These are phyloP conservation scores for Zizania latifolia DNA, from an alignment of 176 grass and related monocot species.

Conservation along the genomic window DNA sequence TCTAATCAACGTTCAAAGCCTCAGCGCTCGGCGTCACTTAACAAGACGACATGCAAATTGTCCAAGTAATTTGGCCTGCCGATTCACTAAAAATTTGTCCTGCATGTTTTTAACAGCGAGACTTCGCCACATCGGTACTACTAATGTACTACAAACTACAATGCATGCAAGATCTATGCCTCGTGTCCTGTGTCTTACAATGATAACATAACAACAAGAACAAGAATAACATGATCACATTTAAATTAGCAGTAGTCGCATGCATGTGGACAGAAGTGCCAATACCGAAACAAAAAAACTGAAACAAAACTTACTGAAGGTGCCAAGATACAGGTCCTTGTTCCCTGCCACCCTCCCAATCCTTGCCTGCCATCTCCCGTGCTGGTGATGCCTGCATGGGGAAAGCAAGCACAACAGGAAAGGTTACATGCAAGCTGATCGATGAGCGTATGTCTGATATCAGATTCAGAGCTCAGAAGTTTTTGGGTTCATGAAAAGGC, in stretches of 20 bases:
- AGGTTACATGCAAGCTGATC: background rate
- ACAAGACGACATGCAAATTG: no score
- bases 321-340: conserved; percentile 94
- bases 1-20: no score
- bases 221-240: background rate
- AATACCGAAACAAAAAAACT: background rate
- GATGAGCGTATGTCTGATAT: conserved; percentile 28
- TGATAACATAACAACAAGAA: background rate
- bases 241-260: conserved; percentile 1
- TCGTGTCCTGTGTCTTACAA: background rate
- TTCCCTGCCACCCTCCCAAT: conserved; percentile 94
- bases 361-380: conserved; percentile 95
- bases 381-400: conserved; percentile 88
- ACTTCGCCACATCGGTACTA: background rate
- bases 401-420: conserved; percentile 23
- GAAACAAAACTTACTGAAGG: conserved; percentile 69
- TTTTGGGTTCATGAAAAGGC: conserved; percentile 42
- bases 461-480: conserved; percentile 20
- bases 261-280: background rate
- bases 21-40: no score
- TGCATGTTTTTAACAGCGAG: no score
- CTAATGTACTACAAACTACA: no score
- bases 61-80: no score
- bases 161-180: background rate
- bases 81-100: no score